Evolutionary conservation across 2,329 filamentous ascomycete species (phyloP).

Genomic region (Metarhizium album): DNA sequence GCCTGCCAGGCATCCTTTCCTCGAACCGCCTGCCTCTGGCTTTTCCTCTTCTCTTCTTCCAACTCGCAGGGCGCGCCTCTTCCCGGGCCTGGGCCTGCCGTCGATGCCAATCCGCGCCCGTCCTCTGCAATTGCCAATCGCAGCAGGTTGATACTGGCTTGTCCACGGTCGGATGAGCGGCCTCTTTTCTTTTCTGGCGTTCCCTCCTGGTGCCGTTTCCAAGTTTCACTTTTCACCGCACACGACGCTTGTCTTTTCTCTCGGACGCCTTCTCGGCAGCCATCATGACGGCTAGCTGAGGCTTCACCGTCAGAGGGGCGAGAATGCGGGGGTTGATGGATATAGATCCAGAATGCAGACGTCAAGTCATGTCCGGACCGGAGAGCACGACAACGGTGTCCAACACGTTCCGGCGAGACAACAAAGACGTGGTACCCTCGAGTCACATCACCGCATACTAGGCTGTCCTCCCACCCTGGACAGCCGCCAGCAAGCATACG

Average conservation of each 20-base stretch:
- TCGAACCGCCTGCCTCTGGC: no score
- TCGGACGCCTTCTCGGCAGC: conserved; percentile 40
- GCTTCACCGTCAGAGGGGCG: conserved; percentile 40
- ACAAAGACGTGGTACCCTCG: no score
- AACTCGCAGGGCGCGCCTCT: no score
- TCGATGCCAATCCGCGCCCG: conserved; percentile 2
- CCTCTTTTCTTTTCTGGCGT: no score
- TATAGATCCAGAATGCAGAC: conserved; percentile 40
- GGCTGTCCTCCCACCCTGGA: no score
- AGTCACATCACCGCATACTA: no score
- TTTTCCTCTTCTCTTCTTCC: background rate
- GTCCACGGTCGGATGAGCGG: no score
- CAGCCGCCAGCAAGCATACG: no score
- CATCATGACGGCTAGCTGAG: conserved; percentile 43
- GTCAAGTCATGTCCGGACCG: conserved; percentile 32
- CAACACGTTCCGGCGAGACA: no score
- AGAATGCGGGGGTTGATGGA: conserved; percentile 37
- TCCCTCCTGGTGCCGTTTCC: no score
- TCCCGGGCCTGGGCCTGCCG: no score
- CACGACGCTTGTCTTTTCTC: conserved; percentile 26
- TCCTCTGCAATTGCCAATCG: background rate
- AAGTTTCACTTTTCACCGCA: background rate
- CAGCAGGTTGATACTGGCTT: background rate
- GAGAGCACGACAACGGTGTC: conserved; percentile 41
- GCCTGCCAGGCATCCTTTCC: no score